Evolutionary conservation across 176 grass and related monocot genomes (phyloP).

Genomic region (Avena sativa): DNA sequence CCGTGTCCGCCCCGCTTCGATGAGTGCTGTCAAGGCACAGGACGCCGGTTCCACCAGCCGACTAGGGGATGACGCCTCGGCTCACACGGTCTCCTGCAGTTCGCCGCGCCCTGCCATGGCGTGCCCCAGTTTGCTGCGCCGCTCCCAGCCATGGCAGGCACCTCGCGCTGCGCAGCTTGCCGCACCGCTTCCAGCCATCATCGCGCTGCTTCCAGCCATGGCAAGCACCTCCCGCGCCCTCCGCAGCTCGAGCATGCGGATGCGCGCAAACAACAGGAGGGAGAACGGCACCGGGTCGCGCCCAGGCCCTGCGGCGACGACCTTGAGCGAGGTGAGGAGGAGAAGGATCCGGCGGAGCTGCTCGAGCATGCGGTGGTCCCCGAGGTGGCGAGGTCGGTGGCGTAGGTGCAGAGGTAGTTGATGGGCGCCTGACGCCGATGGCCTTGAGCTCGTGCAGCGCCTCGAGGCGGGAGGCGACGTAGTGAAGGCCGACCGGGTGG

Average conservation of each 20-base stretch:
- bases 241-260: constrained; percentile 71
- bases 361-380: constrained; percentile 93
- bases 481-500: constrained; percentile 91
- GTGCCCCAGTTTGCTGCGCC: too few species aligned
- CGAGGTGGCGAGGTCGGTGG: constrained; percentile 63
- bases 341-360: constrained; percentile 85
- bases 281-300: constrained; percentile 82
- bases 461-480: constrained; percentile 91
- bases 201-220: too few species aligned
- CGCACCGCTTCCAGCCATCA: too few species aligned
- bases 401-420: constrained; percentile 96
- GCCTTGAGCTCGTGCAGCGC: constrained; percentile 88
- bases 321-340: constrained; percentile 84
- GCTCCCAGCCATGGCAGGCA: too few species aligned
- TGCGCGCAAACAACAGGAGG: constrained; percentile 73
- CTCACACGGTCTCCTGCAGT: too few species aligned
- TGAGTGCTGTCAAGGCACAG: too few species aligned
- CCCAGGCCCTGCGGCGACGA: constrained; percentile 54
- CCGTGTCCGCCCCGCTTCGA: too few species aligned
- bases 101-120: too few species aligned
- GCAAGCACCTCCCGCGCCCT: too few species aligned
- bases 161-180: too few species aligned
- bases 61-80: too few species aligned
- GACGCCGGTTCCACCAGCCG: too few species aligned
- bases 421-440: constrained; percentile 83